phyloP scores from a whole-genome alignment of 1,284 basidiomycete genomes.

The Puccinia coronata region DNA sequence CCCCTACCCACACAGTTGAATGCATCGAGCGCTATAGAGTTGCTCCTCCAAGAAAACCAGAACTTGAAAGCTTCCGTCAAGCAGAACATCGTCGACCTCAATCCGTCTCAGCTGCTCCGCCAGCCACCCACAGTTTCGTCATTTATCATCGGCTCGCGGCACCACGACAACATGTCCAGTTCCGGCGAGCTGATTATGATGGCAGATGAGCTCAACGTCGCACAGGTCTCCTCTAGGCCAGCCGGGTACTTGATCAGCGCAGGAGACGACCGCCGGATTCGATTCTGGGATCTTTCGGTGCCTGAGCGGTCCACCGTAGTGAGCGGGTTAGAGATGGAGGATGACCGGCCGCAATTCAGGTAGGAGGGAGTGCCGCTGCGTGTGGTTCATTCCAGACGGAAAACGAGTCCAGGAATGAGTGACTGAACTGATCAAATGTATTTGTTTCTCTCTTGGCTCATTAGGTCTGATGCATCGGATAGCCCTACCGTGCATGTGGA shows the following conservation, averaged over 20 bases:
- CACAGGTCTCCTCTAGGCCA: constrained; percentile 52
- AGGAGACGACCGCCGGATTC: constrained; percentile 76
- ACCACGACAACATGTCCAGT: constrained; percentile 64
- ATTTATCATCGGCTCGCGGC: constrained; percentile 70
- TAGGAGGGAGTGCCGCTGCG: constrained; percentile 58
- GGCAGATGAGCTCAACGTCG: constrained; percentile 54
- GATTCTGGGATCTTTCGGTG: constrained; percentile 74
- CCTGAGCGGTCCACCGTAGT: constrained; percentile 72
- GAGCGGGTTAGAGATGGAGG: constrained; percentile 70
- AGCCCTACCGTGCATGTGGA: constrained; percentile 48
- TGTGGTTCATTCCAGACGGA: background rate
- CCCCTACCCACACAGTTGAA: constrained; percentile 23
- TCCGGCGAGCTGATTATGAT: constrained; percentile 57
- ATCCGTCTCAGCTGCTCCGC: background rate
- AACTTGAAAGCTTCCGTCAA: background rate
- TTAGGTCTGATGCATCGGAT: constrained; percentile 46
- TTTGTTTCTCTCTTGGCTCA: background rate
- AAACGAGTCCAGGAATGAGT: background rate
- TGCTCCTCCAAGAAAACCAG: constrained; percentile 34
- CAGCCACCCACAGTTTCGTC: constrained; percentile 63
- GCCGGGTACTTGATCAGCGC: constrained; percentile 75
- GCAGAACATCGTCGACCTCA: background rate
- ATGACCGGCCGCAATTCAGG: constrained; percentile 72
- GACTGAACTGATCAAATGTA: background rate
- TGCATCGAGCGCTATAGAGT: constrained; percentile 46